Conservation (phyloP, 306 rosid genomes). For the Datisca glomerata region DNA sequence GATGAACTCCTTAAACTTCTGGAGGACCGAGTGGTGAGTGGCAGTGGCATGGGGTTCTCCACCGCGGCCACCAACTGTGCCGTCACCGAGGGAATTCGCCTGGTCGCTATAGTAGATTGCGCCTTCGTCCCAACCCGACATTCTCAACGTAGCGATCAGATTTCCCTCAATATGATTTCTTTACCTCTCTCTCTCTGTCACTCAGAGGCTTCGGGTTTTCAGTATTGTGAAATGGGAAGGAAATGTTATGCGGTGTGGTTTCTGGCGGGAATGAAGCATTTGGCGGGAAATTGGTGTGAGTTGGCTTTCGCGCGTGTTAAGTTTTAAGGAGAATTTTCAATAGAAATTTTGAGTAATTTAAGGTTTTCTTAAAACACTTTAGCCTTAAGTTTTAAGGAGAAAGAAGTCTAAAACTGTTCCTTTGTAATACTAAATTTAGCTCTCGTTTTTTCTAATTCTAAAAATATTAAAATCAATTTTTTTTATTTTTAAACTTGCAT, state of each 20-base stretch:
- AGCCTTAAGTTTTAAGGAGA: too few relatives aligned
- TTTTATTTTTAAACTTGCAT: too few relatives aligned
- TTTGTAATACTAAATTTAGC: too few relatives aligned
- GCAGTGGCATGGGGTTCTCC: conserved; percentile 26
- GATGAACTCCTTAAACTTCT: conserved; percentile 86
- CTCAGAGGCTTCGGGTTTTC: conserved; percentile 1
- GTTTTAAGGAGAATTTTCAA: too few relatives aligned
- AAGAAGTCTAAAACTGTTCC: too few relatives aligned
- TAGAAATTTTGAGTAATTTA: too few relatives aligned
- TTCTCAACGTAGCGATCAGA: conserved; percentile 11
- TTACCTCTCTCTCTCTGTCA: neutral
- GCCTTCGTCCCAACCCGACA: conserved; percentile 99
- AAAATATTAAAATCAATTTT: too few relatives aligned
- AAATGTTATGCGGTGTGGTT: conserved; percentile 1
- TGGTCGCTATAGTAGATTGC: conserved; percentile 92
- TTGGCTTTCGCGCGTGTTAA: too few relatives aligned
- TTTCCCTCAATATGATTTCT: neutral
- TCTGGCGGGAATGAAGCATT: conserved; percentile 25
- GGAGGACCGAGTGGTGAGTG: conserved; percentile 59
- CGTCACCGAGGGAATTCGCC: conserved; percentile 72
- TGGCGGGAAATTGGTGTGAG: too few relatives aligned
- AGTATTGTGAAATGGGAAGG: neutral
- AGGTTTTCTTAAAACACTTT: too few relatives aligned
- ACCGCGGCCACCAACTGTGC: conserved; percentile 20
- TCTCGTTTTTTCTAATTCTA: too few relatives aligned